phyloP scores from a whole-genome alignment of 495 filamentous ascomycete species.

The Penicillium riverlandense region DNA sequence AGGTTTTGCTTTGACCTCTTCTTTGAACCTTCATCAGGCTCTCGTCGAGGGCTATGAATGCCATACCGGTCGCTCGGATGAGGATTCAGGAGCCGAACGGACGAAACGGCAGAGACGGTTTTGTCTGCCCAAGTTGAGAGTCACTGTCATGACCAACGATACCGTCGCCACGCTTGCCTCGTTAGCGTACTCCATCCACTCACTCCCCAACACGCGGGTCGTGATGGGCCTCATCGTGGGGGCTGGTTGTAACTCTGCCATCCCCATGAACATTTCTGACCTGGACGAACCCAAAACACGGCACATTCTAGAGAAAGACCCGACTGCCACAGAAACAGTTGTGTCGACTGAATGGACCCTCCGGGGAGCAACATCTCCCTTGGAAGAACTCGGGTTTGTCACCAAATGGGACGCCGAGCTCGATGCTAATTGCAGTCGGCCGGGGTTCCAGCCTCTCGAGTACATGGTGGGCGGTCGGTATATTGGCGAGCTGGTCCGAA shows the following conservation, averaged over 20 bases:
- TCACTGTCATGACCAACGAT: slow-evolving; percentile 70
- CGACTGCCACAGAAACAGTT: slow-evolving; percentile 46
- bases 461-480: slow-evolving; percentile 74
- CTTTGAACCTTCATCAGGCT: slow-evolving; percentile 60
- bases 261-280: slow-evolving; percentile 53
- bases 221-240: slow-evolving; percentile 70
- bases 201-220: slow-evolving; percentile 54
- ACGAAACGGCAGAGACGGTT: slow-evolving; percentile 25
- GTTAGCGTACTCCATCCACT: slow-evolving; percentile 51
- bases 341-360: slow-evolving; percentile 81
- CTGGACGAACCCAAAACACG: slow-evolving; percentile 51
- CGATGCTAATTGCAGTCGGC: slow-evolving; percentile 50
- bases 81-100: slow-evolving; percentile 11
- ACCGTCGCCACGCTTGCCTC: slow-evolving; percentile 68
- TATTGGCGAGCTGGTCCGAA: slow-evolving; percentile 62
- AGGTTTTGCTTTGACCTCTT: slow-evolving; percentile 63
- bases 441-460: slow-evolving; percentile 75
- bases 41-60: slow-evolving; percentile 57
- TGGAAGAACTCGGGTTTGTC: slow-evolving; percentile 49
- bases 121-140: slow-evolving; percentile 51
- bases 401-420: slow-evolving; percentile 61
- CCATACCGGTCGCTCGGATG: slow-evolving; percentile 28
- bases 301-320: slow-evolving; percentile 19
- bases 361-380: slow-evolving; percentile 51
- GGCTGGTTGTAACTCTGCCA: slow-evolving; percentile 70